Percentiles rank a stretch among this genome's conserved stretches.
Conservation (phyloP, 805 yeast species). For the Wickerhamiella allomyrinae region DNA sequence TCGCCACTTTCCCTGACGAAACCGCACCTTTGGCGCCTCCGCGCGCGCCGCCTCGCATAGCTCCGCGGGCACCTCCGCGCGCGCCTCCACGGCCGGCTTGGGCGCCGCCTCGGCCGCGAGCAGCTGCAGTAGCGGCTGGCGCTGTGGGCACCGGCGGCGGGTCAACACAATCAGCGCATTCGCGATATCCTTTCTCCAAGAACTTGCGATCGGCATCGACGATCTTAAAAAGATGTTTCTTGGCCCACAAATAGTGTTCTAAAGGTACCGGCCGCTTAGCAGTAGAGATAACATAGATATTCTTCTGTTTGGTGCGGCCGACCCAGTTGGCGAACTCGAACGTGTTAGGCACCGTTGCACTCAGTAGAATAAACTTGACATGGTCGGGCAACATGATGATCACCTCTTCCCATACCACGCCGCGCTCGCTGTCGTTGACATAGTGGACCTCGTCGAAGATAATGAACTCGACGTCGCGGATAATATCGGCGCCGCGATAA, state of each 20-base stretch:
- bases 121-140: slow-evolving; percentile 1
- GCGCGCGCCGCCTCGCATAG: slow-evolving; percentile 21
- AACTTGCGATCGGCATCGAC: slow-evolving; percentile 65
- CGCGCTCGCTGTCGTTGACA: slow-evolving; percentile 91
- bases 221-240: slow-evolving; percentile 53
- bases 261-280: slow-evolving; percentile 94
- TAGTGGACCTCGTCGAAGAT: slow-evolving; percentile 97
- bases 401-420: slow-evolving; percentile 99
- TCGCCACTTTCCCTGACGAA: slow-evolving; percentile 12
- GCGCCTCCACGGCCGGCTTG: slow-evolving; percentile 21
- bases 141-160: slow-evolving; percentile 5
- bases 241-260: slow-evolving; percentile 77
- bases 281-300: slow-evolving; percentile 90
- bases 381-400: slow-evolving; percentile 96
- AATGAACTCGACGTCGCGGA: slow-evolving; percentile 93
- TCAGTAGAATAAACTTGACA: slow-evolving; percentile 74
- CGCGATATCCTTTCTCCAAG: slow-evolving; percentile 40
- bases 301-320: slow-evolving; percentile 91
- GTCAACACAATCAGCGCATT: slow-evolving; percentile 12
- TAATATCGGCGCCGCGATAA: slow-evolving; percentile 89
- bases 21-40: slow-evolving; percentile 25
- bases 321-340: slow-evolving; percentile 98
- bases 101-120: slow-evolving; percentile 20
- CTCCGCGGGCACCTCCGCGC: slow-evolving; percentile 27
- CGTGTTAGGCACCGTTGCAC: slow-evolving; percentile 98